These are phyloP conservation scores for Calonectria leucothoes DNA, from an alignment of 2,329 filamentous ascomycete genomes.

Conservation along the genomic window DNA sequence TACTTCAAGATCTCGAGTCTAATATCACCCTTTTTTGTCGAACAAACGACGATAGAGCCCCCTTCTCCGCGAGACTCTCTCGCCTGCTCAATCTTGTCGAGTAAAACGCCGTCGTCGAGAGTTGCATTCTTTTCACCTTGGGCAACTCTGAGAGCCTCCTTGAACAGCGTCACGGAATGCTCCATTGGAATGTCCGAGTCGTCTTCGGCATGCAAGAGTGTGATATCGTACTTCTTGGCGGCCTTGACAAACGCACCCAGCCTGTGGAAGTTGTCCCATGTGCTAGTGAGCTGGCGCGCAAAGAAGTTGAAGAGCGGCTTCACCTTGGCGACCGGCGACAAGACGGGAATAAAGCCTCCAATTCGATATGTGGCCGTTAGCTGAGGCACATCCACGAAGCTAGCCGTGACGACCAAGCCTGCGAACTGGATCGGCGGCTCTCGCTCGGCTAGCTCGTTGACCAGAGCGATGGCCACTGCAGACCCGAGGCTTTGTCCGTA, in stretches of 20 bases:
- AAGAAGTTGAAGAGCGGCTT: slow-evolving; percentile 54
- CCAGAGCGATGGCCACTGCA: slow-evolving; percentile 44
- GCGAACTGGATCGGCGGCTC: slow-evolving; percentile 48
- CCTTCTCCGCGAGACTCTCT: slow-evolving; percentile 50
- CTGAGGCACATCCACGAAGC: slow-evolving; percentile 60
- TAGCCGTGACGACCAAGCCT: slow-evolving; percentile 60
- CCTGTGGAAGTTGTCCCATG: slow-evolving; percentile 57
- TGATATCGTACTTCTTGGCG: slow-evolving; percentile 49
- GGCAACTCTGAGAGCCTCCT: slow-evolving; percentile 57
- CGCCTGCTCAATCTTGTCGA: slow-evolving; percentile 30
- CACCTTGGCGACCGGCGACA: slow-evolving; percentile 49
- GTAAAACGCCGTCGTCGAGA: slow-evolving; percentile 10
- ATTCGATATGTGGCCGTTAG: slow-evolving; percentile 63
- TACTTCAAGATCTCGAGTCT: slow-evolving; percentile 62
- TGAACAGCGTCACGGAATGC: slow-evolving; percentile 58
- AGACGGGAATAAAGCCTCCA: slow-evolving; percentile 57
- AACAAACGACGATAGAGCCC: slow-evolving; percentile 58
- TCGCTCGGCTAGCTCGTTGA: slow-evolving; percentile 42
- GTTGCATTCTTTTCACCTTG: slow-evolving; percentile 48
- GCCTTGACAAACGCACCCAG: slow-evolving; percentile 48
- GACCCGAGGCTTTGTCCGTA: slow-evolving; percentile 71
- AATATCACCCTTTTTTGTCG: slow-evolving; percentile 54
- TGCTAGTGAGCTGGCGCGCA: slow-evolving; percentile 54
- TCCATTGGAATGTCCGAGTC: slow-evolving; percentile 57
- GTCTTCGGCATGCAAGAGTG: slow-evolving; percentile 57